phyloP scores from a whole-genome alignment of 2,329 filamentous ascomycete genomes.

The Fusarium proliferatum region DNA sequence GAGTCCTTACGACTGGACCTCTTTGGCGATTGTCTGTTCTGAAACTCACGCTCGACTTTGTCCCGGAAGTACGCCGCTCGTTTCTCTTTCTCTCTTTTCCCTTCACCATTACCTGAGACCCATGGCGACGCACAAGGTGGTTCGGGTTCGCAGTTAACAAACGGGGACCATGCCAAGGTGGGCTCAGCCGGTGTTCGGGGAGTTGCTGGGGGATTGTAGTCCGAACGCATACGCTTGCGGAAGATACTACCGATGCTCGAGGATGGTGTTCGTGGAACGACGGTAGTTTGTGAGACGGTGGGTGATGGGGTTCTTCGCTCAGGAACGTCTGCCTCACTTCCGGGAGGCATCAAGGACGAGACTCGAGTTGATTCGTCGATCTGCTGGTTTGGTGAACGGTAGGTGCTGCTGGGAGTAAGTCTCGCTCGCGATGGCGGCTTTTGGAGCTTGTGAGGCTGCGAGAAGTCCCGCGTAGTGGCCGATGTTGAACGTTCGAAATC shows the following conservation, averaged over 20 bases:
- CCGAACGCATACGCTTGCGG: conserved; percentile 41
- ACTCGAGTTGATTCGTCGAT: conserved; percentile 10
- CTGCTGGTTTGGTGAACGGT: conserved; percentile 20
- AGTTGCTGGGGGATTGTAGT: conserved; percentile 23
- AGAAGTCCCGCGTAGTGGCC: conserved; percentile 19
- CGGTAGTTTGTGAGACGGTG: background rate
- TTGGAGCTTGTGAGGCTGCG: conserved; percentile 7
- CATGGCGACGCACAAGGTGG: conserved; percentile 41
- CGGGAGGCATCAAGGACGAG: background rate
- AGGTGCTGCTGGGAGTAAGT: conserved; percentile 3
- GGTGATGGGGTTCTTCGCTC: conserved; percentile 20
- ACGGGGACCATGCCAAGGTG: conserved; percentile 42
- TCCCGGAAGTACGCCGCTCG: conserved; percentile 40
- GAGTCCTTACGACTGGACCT: conserved; percentile 16
- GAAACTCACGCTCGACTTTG: conserved; percentile 29
- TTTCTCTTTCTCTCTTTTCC: conserved; percentile 30
- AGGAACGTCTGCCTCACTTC: background rate
- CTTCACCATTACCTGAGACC: conserved; percentile 34
- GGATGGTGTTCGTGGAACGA: conserved; percentile 33
- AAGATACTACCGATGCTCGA: conserved; percentile 43
- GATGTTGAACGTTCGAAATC: conserved; percentile 1
- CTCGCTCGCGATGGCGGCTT: conserved; percentile 3
- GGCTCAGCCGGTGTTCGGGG: conserved; percentile 38
- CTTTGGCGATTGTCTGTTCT: conserved; percentile 7
- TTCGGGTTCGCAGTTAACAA: conserved; percentile 33